Percentiles rank a stretch among this genome's conserved stretches.
Evolutionary conservation across 1,284 basidiomycete species (phyloP).

Genomic region (Rhodotorula sp.): DNA sequence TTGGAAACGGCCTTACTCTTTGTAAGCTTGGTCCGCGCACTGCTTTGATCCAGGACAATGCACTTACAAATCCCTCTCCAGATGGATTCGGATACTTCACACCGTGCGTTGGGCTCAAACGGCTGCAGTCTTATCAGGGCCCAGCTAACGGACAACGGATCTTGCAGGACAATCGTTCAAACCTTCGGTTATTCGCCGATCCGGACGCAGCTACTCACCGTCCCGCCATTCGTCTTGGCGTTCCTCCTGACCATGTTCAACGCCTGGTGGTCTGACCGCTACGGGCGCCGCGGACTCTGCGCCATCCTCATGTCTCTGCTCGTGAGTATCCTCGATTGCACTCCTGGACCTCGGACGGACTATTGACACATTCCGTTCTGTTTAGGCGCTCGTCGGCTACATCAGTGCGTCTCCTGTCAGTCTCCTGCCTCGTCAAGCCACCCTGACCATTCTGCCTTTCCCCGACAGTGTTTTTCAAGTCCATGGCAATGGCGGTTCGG

Average conservation of each 20-base stretch:
- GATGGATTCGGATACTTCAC: slow-evolving; percentile 32
- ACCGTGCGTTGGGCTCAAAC: background rate
- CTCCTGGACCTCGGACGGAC: background rate
- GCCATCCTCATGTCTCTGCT: slow-evolving; percentile 36
- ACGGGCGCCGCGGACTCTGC: slow-evolving; percentile 35
- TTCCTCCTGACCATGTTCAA: slow-evolving; percentile 38
- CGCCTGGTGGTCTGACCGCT: slow-evolving; percentile 41
- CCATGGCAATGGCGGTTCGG: slow-evolving; percentile 32
- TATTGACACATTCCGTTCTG: no score
- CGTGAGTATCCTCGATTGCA: background rate
- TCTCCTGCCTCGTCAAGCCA: no score
- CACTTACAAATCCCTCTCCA: background rate
- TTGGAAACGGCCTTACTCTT: slow-evolving; percentile 11
- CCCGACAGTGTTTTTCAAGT: slow-evolving; percentile 28
- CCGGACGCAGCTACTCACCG: slow-evolving; percentile 35
- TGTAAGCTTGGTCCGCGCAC: background rate
- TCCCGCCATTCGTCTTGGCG: slow-evolving; percentile 37
- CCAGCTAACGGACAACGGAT: background rate
- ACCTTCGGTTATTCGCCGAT: slow-evolving; percentile 34
- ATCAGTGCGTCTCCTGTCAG: slow-evolving; percentile 19
- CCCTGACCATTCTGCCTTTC: background rate
- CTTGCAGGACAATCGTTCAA: slow-evolving; percentile 15
- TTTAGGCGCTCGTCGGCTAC: slow-evolving; percentile 45
- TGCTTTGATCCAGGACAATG: background rate
- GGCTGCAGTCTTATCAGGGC: no score